These are phyloP conservation scores for Akanthomyces dipterigenus DNA, from an alignment of 2,329 filamentous ascomycete genomes.

Conservation along the genomic window DNA sequence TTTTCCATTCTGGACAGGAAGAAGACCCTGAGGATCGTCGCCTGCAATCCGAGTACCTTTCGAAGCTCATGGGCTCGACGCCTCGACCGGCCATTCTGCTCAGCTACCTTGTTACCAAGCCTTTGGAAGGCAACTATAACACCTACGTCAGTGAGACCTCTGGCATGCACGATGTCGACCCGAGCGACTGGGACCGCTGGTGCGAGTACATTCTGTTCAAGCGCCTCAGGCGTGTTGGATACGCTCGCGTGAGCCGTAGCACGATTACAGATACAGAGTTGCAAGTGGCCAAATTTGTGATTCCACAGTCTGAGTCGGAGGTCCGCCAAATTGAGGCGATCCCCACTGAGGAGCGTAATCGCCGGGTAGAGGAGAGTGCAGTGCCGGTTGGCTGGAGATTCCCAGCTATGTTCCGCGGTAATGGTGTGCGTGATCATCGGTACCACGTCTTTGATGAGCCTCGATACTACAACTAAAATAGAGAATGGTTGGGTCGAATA, in stretches of 20 bases:
- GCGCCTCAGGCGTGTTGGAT: conserved; percentile 74
- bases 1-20: conserved; percentile 98
- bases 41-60: conserved; percentile 78
- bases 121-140: conserved; percentile 90
- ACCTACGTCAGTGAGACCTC: conserved; percentile 81
- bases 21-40: conserved; percentile 90
- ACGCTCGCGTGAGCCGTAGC: conserved; percentile 79
- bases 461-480: conserved; percentile 52
- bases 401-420: conserved; percentile 73
- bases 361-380: conserved; percentile 59
- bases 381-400: conserved; percentile 76
- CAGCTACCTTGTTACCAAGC: conserved; percentile 87
- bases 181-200: conserved; percentile 92
- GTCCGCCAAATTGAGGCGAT: conserved; percentile 35
- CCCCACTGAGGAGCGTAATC: conserved; percentile 48
- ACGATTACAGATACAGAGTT: conserved; percentile 97
- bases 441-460: conserved; percentile 97
- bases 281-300: conserved; percentile 90
- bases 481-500: too few relatives aligned
- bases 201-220: conserved; percentile 99
- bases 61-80: conserved; percentile 79
- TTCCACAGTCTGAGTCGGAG: conserved; percentile 59
- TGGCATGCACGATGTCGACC: conserved; percentile 93
- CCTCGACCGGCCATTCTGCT: conserved; percentile 77
- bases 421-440: conserved; percentile 79